Conservation (phyloP, 2,329 filamentous ascomycete genomes). For the Exserohilum turcica region DNA sequence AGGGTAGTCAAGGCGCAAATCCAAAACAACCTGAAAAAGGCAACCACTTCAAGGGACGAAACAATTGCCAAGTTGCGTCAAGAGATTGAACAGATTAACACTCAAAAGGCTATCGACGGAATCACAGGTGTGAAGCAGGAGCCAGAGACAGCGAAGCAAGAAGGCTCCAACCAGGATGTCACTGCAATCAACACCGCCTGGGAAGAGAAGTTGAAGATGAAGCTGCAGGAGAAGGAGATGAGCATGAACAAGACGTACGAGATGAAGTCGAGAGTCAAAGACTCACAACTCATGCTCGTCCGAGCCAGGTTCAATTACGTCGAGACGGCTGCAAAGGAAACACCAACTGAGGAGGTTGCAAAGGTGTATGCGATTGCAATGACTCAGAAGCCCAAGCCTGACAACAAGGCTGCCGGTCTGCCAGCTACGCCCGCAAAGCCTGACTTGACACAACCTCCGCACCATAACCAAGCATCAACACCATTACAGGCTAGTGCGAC, state of each 20-base stretch:
- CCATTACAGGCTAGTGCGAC: conserved; percentile 11
- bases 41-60: conserved; percentile 3
- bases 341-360: conserved; percentile 78
- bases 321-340: conserved; percentile 80
- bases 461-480: conserved; percentile 2
- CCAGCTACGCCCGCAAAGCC: conserved; percentile 25
- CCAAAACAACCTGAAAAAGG: conserved; percentile 12
- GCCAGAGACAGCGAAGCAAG: conserved; percentile 13
- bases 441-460: conserved; percentile 8
- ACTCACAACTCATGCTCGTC: conserved; percentile 63
- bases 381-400: conserved; percentile 61
- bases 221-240: conserved; percentile 45
- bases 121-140: conserved; percentile 19
- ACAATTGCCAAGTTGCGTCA: conserved; percentile 8
- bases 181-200: conserved; percentile 41
- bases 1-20: conserved; percentile 16
- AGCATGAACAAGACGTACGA: conserved; percentile 65
- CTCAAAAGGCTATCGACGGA: conserved; percentile 16
- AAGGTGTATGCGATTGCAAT: conserved; percentile 91
- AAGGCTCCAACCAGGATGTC: conserved; percentile 25
- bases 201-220: conserved; percentile 46
- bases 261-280: conserved; percentile 74
- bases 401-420: conserved; percentile 22
- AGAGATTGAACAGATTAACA: conserved; percentile 19
- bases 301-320: conserved; percentile 78